Evolutionary conservation across 2,329 filamentous ascomycete genomes (phyloP), one percentile per base, ranked within the genome.

Genomic region (Fusarium gaditjirri): DNA sequence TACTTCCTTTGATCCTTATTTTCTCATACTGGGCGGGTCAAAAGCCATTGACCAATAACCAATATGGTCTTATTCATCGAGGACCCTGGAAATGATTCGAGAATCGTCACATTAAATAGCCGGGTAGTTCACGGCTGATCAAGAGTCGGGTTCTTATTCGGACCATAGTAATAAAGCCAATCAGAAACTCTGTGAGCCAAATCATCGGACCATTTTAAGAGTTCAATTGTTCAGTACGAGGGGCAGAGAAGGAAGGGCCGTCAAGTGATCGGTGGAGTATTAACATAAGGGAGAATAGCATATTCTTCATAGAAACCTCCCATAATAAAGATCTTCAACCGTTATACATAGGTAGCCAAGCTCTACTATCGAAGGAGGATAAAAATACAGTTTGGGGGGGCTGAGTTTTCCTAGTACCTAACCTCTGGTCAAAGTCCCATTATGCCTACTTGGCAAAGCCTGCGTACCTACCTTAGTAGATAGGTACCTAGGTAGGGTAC

Each of bases 11-110:
- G 29, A 49, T 67, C 44, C 35, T n/a, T 53, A 42, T 57, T 50
- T 38, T 42, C 33, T n/a, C 13, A 57, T 14, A 58, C 53, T 36
- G 47, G 47, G 44, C 25, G 44, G 12, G 14, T 55, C 47, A 43
- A 41, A 36, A 54, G 44, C 42, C 56, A 76, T 76, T 75, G 67
- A 65, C 74, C 75, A 77, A 77, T 75, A 56, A 43, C 49, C 55
- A 63, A 44, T 8, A 56, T 73, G 71, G 65, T 36, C 75, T 77
- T 77, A 77, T 77, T 76, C 75, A 77, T 77, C 72, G 49, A 73
- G 56, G 70, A 71, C 64, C 70, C 68, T 68, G 66, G 64, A 69
- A 71, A 71, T 65, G 71, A 68, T 70, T 67, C 68, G 70, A 74
- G 75, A 38, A 76, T 72, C 63, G 70, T 71, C 59, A 70, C 53